Conservation (phyloP, 305 asterid genomes). For the Andrographis paniculata region DNA sequence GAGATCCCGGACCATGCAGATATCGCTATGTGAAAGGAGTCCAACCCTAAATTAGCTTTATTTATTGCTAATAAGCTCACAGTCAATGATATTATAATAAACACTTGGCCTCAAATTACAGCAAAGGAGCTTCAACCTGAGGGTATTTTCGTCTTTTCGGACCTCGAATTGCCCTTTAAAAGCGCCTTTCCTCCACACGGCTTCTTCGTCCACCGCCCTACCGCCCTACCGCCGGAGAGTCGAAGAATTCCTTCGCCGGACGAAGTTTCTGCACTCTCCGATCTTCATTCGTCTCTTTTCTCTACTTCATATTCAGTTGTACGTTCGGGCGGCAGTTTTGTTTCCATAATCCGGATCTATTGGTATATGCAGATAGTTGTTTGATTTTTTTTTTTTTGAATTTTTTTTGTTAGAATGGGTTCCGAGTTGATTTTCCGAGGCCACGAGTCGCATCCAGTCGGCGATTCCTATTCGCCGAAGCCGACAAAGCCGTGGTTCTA, state of each 20-base stretch:
- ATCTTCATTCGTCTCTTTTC: conserved; percentile 7
- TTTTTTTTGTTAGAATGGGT: conserved; percentile 21
- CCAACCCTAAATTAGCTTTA: too few relatives aligned
- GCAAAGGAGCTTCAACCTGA: background rate
- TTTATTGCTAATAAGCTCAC: too few relatives aligned
- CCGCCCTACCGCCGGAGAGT: conserved; percentile 34
- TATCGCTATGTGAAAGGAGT: too few relatives aligned
- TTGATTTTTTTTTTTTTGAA: background rate
- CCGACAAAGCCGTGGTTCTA: conserved; percentile 46
- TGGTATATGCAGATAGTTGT: too few relatives aligned
- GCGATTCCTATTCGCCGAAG: conserved; percentile 47
- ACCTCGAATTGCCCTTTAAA: conserved; percentile 5
- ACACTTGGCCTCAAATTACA: too few relatives aligned
- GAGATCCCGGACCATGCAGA: too few relatives aligned
- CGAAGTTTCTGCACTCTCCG: conserved; percentile 6
- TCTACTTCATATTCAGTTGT: too few relatives aligned
- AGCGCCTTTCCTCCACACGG: conserved; percentile 20
- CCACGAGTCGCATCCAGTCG: conserved; percentile 35
- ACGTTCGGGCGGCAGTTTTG: too few relatives aligned
- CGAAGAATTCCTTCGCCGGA: conserved; percentile 3
- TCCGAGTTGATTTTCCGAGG: conserved; percentile 62
- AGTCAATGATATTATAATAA: too few relatives aligned
- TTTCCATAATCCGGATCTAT: too few relatives aligned
- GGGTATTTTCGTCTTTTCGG: conserved; percentile 26
- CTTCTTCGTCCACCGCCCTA: too few relatives aligned